Percentiles rank a stretch among this genome's conserved stretches.
Conservation (phyloP, 768 basidiomycete genomes). For the Galerina marginata region DNA sequence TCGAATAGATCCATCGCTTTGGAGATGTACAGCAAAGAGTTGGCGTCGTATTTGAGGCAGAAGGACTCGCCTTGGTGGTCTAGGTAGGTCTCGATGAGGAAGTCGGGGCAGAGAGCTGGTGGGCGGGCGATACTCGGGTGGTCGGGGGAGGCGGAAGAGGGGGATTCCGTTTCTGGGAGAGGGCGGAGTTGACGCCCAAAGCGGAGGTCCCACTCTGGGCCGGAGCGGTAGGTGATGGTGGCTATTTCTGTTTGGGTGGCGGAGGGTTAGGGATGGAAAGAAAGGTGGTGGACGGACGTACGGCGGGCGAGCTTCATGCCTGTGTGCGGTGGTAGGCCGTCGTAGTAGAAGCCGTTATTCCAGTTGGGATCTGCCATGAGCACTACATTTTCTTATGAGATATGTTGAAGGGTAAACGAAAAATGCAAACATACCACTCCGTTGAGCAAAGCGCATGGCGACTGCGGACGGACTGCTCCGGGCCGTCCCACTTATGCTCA, state of each 20-base stretch:
- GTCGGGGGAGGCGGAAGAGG: slow-evolving; percentile 10
- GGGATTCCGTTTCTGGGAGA: slow-evolving; percentile 36
- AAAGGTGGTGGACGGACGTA: slow-evolving; percentile 35
- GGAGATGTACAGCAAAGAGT: slow-evolving; percentile 97
- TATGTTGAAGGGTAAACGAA: not conserved
- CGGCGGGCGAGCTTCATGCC: slow-evolving; percentile 99
- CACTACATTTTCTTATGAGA: slow-evolving; percentile 52
- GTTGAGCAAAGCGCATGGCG: slow-evolving; percentile 95
- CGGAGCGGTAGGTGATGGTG: slow-evolving; percentile 98
- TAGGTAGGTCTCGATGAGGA: slow-evolving; percentile 97
- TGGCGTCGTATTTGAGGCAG: slow-evolving; percentile 98
- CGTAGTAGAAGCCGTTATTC: slow-evolving; percentile 99
- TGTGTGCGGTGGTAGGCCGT: slow-evolving; percentile 90
- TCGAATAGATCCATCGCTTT: slow-evolving; percentile 99
- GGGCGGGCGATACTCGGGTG: slow-evolving; percentile 38
- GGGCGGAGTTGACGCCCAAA: slow-evolving; percentile 81
- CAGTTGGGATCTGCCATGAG: slow-evolving; percentile 99
- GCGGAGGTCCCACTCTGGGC: slow-evolving; percentile 99
- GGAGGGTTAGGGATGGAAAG: not conserved
- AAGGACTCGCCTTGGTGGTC: slow-evolving; percentile 98
- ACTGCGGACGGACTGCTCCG: slow-evolving; percentile 90
- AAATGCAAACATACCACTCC: slow-evolving; percentile 73
- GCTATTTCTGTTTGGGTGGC: slow-evolving; percentile 77
- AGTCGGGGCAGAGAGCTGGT: slow-evolving; percentile 94
- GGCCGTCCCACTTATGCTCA: slow-evolving; percentile 94